Conservation (phyloP, 805 yeast species). For the Saccharomycopsis oosterbeekiorum region DNA sequence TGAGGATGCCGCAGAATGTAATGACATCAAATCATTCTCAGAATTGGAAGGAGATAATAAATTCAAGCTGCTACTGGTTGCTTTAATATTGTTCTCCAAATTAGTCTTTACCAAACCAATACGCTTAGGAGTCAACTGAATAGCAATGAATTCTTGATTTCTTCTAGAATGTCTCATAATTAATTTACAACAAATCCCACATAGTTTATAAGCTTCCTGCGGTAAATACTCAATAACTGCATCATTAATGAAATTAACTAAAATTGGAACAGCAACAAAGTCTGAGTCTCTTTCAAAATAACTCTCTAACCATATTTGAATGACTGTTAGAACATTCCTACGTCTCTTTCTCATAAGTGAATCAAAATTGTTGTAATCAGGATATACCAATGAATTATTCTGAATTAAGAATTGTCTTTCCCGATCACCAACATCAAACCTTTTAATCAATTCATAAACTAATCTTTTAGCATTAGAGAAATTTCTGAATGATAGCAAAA, state of each 20-base stretch:
- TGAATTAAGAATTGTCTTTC: conserved; percentile 14
- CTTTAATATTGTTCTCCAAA: conserved; percentile 28
- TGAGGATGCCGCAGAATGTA: conserved; percentile 30
- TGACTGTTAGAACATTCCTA: conserved; percentile 54
- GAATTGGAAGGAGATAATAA: conserved; percentile 28
- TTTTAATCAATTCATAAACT: conserved; percentile 52
- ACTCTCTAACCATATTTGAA: conserved; percentile 82
- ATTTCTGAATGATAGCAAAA: conserved; percentile 66
- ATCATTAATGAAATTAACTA: conserved; percentile 73
- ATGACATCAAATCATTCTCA: conserved; percentile 26
- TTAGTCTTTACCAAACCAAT: conserved; percentile 21
- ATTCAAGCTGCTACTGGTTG: conserved; percentile 42
- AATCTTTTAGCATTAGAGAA: conserved; percentile 61
- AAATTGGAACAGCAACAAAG: conserved; percentile 50
- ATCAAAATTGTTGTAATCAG: conserved; percentile 21
- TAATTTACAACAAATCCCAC: conserved; percentile 53
- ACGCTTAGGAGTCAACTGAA: conserved; percentile 16
- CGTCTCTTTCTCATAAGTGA: conserved; percentile 49
- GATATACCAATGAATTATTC: conserved; percentile 6
- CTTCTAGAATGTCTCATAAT: conserved; percentile 35
- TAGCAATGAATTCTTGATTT: conserved; percentile 8
- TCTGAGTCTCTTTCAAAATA: conserved; percentile 71
- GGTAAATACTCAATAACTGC: conserved; percentile 56
- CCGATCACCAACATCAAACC: conserved; percentile 46
- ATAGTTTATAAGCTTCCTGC: conserved; percentile 49